Conservation (phyloP, 78 protist species). For the Diacronema lutheri region DNA sequence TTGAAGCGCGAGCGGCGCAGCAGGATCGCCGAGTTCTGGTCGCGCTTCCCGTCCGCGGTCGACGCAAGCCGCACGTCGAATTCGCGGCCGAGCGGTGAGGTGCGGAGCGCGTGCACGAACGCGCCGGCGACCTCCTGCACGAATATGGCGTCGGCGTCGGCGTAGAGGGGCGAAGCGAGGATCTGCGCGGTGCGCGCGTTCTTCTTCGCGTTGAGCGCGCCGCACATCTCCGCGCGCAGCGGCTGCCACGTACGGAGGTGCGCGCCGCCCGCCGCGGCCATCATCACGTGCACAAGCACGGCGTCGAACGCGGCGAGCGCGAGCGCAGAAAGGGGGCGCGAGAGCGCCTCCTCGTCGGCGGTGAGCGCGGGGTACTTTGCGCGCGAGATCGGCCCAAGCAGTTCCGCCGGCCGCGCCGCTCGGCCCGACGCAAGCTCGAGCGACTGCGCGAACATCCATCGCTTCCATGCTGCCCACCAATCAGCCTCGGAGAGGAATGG, state of each 20-base stretch:
- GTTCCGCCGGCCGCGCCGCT: neutral
- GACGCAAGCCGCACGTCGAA: neutral
- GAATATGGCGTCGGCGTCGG: conserved; percentile 8
- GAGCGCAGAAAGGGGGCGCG: conserved; percentile 14
- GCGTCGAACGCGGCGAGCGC: conserved; percentile 42
- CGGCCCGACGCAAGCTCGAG: neutral
- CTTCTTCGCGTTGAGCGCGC: conserved; percentile 4
- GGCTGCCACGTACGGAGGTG: neutral
- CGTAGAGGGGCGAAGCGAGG: neutral
- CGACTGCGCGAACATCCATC: conserved; percentile 9
- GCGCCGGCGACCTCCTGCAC: conserved; percentile 21
- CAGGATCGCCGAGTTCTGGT: conserved; percentile 18
- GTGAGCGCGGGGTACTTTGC: conserved; percentile 24
- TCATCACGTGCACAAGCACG: conserved; percentile 29
- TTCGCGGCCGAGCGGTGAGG: neutral
- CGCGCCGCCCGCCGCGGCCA: neutral
- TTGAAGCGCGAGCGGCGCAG: neutral
- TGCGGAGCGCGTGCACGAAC: neutral
- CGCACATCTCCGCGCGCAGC: conserved; percentile 28
- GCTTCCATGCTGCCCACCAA: conserved; percentile 41
- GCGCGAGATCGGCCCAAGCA: neutral
- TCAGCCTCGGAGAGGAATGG: no score
- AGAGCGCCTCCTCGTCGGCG: conserved; percentile 4
- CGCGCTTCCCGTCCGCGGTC: neutral
- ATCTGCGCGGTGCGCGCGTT: neutral